Evolutionary conservation across 345 rosid genomes (phyloP), one percentile per base, ranked within the genome.

Genomic region (Aurinia saxatilis): DNA sequence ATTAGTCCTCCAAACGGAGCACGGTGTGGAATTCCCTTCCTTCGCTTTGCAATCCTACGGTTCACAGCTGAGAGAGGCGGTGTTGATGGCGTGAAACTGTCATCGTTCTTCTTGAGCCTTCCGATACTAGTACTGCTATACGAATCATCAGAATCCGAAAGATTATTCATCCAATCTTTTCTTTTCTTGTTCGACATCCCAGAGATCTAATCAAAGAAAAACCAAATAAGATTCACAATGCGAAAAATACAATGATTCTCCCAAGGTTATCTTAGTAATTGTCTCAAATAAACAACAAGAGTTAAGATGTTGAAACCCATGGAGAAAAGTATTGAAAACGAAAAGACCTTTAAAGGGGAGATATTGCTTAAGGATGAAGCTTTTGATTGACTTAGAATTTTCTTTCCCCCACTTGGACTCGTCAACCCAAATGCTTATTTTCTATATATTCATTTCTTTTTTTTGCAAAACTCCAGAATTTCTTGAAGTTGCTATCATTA

Each of bases 1-100:
- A 84, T 68, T 37, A 85, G 71, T 34, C 95, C 99, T 42, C 96
- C 95, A 79, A 88, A 77, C 1, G 99, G 99, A 49, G 97, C 84
- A 10, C 99, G 80, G 72, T 87, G 96, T 10, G 99, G 97, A 9
- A 90, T 84, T 16, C 99, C 97, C 76, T 93, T 93, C 57, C 99
- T 82, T 47, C 97, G 83, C 76, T 90, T 90, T 10, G 86, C 79
- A 0, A 79, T 71, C 14, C 85, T 75, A 54, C 68, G 73, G 51
- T 29, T 82, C 44, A 67, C 80, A 0, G 86, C 69, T 0, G 90
- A 84, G 27, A 96, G 79, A 44, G 96, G 95, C 0, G 95, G 97
- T 13, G 97, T 93, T 3, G 96, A 81, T 0, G 97, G 97, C 0
- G 78, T 78, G 67, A 90, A 90, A 71, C 90, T 86, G 34, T 44